A percentile compares a stretch with the other conserved stretches of the same genome.
phyloP scores from a whole-genome alignment of 1,284 basidiomycete species.

The Ustilago shanxiensis region DNA sequence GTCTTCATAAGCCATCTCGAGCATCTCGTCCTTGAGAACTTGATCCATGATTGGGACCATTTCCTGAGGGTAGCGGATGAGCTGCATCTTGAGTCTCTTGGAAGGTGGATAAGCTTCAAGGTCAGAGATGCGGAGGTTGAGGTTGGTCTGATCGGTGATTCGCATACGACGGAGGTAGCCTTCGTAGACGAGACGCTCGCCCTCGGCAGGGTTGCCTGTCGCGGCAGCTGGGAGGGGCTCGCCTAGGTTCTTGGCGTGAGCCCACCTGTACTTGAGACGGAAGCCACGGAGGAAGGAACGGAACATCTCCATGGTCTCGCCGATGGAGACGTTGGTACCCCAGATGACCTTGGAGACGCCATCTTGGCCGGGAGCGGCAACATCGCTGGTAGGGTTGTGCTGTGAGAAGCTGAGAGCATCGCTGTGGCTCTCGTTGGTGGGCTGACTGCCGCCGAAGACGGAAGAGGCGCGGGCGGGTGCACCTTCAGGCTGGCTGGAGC shows the following conservation, averaged over 20 bases:
- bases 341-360: slow-evolving; percentile 86
- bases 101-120: slow-evolving; percentile 88
- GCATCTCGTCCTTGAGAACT: slow-evolving; percentile 81
- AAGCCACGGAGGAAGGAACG: slow-evolving; percentile 89
- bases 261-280: slow-evolving; percentile 90
- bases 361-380: slow-evolving; percentile 67
- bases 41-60: slow-evolving; percentile 97
- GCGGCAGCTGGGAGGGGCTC: slow-evolving; percentile 68
- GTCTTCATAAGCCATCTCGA: slow-evolving; percentile 75
- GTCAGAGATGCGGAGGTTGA: slow-evolving; percentile 92
- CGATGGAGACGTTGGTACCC: slow-evolving; percentile 93
- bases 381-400: slow-evolving; percentile 48
- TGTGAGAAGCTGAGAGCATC: slow-evolving; percentile 72
- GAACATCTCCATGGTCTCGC: slow-evolving; percentile 91
- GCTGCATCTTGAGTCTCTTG: slow-evolving; percentile 76
- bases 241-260: slow-evolving; percentile 79
- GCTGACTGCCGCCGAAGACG: slow-evolving; percentile 82
- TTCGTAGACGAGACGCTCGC: slow-evolving; percentile 77
- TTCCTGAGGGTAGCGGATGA: slow-evolving; percentile 95
- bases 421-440: slow-evolving; percentile 75
- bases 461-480: slow-evolving; percentile 76
- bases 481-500: slow-evolving; percentile 18
- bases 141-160: slow-evolving; percentile 83
- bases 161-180: slow-evolving; percentile 87
- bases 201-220: slow-evolving; percentile 52